Conservation (phyloP, 352 stramenopile species). For the Pythium diclinum region DNA sequence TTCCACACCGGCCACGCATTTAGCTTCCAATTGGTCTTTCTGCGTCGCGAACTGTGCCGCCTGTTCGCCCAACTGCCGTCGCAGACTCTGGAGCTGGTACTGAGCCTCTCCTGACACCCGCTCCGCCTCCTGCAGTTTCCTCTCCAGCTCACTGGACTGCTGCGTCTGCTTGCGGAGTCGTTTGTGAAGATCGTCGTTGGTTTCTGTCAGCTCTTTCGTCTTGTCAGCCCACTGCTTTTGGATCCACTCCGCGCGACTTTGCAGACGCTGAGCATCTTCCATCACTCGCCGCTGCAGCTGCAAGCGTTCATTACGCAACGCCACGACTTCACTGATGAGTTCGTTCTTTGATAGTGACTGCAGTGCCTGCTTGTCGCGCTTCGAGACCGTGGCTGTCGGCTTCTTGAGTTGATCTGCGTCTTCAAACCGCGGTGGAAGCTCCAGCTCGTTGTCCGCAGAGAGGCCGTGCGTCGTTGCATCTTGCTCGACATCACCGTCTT, state of each 20-base stretch:
- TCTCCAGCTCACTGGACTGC: slow-evolving; percentile 17
- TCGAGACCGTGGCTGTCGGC: background rate
- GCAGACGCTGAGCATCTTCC: slow-evolving; percentile 43
- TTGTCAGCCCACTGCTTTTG: slow-evolving; percentile 49
- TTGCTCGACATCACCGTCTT: background rate
- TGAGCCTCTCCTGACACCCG: slow-evolving; percentile 28
- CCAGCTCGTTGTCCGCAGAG: background rate
- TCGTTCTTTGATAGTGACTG: slow-evolving; percentile 39
- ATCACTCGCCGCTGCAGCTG: slow-evolving; percentile 38
- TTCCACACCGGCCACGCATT: slow-evolving; percentile 34
- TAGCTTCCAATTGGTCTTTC: slow-evolving; percentile 34
- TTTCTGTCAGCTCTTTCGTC: slow-evolving; percentile 31
- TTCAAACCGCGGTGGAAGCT: slow-evolving; percentile 10
- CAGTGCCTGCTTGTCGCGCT: slow-evolving; percentile 25
- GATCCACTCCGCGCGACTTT: slow-evolving; percentile 35
- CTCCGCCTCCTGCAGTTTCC: slow-evolving; percentile 32
- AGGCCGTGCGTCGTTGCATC: background rate
- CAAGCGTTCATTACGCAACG: slow-evolving; percentile 40
- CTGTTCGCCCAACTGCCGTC: slow-evolving; percentile 37
- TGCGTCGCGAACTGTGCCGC: slow-evolving; percentile 27
- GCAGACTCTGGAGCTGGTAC: slow-evolving; percentile 39
- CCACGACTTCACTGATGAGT: slow-evolving; percentile 38
- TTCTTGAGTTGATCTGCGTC: background rate
- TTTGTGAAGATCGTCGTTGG: slow-evolving; percentile 43
- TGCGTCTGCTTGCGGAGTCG: slow-evolving; percentile 21